Conservation (phyloP, 768 basidiomycete species). For the Termitomyces sp. region DNA sequence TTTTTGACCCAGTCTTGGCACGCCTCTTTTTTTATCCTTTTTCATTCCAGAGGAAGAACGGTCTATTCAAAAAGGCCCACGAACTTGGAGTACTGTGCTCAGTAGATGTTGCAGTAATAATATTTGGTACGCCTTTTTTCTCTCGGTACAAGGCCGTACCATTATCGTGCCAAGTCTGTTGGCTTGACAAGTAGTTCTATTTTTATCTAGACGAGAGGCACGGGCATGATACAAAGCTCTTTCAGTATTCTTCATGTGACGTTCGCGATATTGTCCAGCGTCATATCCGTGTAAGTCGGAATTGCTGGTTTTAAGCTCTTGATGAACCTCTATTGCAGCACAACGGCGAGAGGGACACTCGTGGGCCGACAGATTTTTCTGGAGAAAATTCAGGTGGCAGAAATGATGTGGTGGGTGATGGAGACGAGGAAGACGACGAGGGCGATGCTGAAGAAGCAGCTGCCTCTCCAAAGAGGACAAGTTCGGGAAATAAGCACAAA, state of each 20-base stretch:
- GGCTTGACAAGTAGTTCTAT: constrained; percentile 11
- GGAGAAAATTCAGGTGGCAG: constrained; percentile 12
- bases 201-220: constrained; percentile 18
- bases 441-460: constrained; percentile 8
- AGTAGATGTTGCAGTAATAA: constrained; percentile 13
- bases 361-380: constrained; percentile 29
- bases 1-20: constrained; percentile 17
- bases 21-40: constrained; percentile 7
- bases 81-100: constrained; percentile 14
- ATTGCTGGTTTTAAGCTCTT: neutral
- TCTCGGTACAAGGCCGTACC: neutral
- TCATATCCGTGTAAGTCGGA: constrained; percentile 36
- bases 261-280: constrained; percentile 54
- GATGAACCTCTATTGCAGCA: constrained; percentile 16
- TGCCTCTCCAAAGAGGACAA: constrained; percentile 1
- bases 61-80: constrained; percentile 15
- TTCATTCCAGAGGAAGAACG: constrained; percentile 12
- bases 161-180: constrained; percentile 10
- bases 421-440: constrained; percentile 22
- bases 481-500: neutral
- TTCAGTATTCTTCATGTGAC: constrained; percentile 63
- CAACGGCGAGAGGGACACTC: constrained; percentile 30
- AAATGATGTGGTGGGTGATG: constrained; percentile 17
- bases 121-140: constrained; percentile 8
- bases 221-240: constrained; percentile 59